Percentiles rank a stretch among this genome's conserved stretches.
Conservation (phyloP, 306 rosid genomes). For the Castanea sativa region DNA sequence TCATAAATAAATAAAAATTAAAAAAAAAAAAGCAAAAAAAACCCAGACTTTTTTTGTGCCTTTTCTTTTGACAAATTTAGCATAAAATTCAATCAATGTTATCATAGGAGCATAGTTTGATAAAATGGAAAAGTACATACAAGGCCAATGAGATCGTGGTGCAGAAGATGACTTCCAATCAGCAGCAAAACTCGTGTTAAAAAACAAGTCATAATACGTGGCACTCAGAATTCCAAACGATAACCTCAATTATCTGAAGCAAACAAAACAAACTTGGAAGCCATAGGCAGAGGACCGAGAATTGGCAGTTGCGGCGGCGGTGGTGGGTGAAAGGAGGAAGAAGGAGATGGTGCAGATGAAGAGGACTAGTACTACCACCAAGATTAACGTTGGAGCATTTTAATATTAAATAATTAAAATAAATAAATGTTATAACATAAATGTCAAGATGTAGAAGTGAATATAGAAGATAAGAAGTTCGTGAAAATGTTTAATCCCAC, state of each 20-base stretch:
- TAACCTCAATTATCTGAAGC: no score
- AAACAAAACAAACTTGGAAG: conserved; percentile 36
- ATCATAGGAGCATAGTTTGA: conserved; percentile 15
- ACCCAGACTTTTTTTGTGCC: fast-evolving
- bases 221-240: no score
- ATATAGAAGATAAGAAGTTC: no score
- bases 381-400: no score
- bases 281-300: conserved; percentile 41
- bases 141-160: conserved; percentile 81
- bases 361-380: conserved; percentile 40
- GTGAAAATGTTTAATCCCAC: no score
- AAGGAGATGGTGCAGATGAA: conserved; percentile 74
- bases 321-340: conserved; percentile 34
- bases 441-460: no score
- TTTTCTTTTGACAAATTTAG: neutral
- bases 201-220: neutral
- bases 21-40: no score
- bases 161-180: conserved; percentile 94
- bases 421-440: no score
- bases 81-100: neutral
- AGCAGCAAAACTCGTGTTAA: conserved; percentile 33
- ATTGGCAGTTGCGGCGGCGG: conserved; percentile 30
- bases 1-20: no score
- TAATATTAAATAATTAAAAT: no score
- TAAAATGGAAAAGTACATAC: conserved; percentile 44